These are phyloP conservation scores for Dissophora globulifera DNA, from an alignment of 192 early-diverging fungal species.

Conservation along the genomic window DNA sequence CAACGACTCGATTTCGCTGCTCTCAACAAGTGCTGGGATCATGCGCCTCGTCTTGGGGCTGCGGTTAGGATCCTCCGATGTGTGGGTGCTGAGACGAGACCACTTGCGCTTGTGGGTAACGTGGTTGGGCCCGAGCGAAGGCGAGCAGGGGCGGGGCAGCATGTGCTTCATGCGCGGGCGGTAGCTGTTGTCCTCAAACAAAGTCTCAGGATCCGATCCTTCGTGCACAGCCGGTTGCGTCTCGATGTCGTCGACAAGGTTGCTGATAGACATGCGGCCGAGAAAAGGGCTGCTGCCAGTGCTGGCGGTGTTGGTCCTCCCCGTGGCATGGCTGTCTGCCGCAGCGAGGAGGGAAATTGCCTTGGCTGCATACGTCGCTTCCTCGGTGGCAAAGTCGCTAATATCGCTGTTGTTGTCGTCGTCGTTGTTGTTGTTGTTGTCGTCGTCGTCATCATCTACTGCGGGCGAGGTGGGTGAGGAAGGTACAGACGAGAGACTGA, in stretches of 20 bases:
- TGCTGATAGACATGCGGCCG: constrained; percentile 47
- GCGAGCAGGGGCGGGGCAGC: constrained; percentile 32
- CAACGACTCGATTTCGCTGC: not conserved
- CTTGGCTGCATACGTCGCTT: not conserved
- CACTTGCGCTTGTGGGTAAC: constrained; percentile 55
- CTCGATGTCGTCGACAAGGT: constrained; percentile 44
- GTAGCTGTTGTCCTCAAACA: constrained; percentile 16
- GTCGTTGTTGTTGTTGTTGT: no score
- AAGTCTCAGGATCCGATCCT: not conserved
- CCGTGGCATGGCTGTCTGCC: constrained; percentile 29
- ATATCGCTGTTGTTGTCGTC: no score
- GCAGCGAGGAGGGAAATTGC: not conserved
- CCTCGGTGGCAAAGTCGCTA: constrained; percentile 6
- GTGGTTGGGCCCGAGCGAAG: constrained; percentile 10
- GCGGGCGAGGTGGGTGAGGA: constrained; percentile 28
- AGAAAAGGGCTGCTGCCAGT: constrained; percentile 17
- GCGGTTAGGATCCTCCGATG: constrained; percentile 26
- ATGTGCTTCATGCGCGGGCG: constrained; percentile 28
- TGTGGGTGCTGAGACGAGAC: constrained; percentile 46
- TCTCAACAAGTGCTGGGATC: constrained; percentile 21
- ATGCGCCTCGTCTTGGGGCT: constrained; percentile 47
- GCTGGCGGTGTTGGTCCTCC: constrained; percentile 47
- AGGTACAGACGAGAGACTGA: constrained; percentile 32
- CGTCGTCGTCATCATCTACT: no score
- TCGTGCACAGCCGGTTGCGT: constrained; percentile 5